These are phyloP conservation scores for Paramecium sexaurelia DNA, from an alignment of 73 alveolate genomes.

Conservation along the genomic window DNA sequence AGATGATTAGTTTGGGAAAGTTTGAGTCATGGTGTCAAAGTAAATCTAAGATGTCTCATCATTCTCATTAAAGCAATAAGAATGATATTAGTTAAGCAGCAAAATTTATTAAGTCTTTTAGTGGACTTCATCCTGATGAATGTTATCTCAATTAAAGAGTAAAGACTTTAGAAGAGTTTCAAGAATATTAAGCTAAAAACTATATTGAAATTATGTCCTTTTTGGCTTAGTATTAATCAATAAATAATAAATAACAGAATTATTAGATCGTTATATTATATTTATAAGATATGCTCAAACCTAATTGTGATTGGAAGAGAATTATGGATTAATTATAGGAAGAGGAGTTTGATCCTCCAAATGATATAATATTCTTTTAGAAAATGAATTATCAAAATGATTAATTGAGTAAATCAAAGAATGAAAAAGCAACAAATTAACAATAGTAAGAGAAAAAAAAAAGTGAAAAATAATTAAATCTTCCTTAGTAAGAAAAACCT, in stretches of 20 bases:
- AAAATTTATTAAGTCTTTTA: not conserved
- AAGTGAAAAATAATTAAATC: not conserved
- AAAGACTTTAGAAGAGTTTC: not conserved
- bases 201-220: not conserved
- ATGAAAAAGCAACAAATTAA: not conserved
- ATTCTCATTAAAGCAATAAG: not conserved
- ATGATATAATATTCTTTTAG: not conserved
- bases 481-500: not conserved
- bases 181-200: not conserved
- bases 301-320: not conserved
- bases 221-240: not conserved
- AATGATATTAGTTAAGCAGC: not conserved
- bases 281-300: constrained; percentile 25
- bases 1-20: constrained; percentile 27
- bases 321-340: constrained; percentile 39
- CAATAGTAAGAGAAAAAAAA: not conserved
- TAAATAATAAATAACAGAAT: not conserved
- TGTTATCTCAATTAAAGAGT: not conserved
- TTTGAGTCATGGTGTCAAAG: not conserved
- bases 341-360: constrained; percentile 37
- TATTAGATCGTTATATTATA: not conserved
- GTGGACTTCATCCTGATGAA: not conserved
- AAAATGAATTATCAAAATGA: not conserved
- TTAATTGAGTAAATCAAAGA: not conserved
- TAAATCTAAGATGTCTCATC: not conserved